Percentiles rank a stretch among this genome's conserved stretches.
Evolutionary conservation across 768 basidiomycete genomes (phyloP).

Genomic region (Suillus decipiens): DNA sequence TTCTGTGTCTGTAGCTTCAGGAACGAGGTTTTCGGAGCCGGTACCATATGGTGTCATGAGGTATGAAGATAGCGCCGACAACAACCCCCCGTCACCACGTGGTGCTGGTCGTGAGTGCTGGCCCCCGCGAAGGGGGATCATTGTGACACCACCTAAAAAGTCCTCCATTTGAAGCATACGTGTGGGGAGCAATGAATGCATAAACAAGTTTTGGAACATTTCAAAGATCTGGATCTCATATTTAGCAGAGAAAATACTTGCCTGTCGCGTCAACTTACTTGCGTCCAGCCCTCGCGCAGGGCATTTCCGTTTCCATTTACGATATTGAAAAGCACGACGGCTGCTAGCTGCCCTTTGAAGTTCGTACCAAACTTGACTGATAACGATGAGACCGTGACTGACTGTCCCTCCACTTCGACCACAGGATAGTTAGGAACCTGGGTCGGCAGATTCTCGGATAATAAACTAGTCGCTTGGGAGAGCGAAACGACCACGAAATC

Average conservation of each 20-base stretch:
- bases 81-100: constrained; percentile 83
- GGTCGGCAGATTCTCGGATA: constrained; percentile 69
- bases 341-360: constrained; percentile 93
- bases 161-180: constrained; percentile 98
- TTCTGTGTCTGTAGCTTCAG: constrained; percentile 88
- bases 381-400: constrained; percentile 86
- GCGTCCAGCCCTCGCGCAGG: constrained; percentile 92
- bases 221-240: constrained; percentile 77
- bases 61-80: constrained; percentile 94
- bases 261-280: constrained; percentile 46
- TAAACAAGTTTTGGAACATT: constrained; percentile 95
- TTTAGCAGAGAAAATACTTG: neutral
- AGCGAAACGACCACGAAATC: constrained; percentile 94
- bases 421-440: constrained; percentile 84
- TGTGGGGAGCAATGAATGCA: constrained; percentile 88
- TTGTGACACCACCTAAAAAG: constrained; percentile 91
- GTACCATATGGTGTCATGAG: constrained; percentile 90
- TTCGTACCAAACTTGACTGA: constrained; percentile 95
- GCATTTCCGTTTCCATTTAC: constrained; percentile 95
- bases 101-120: constrained; percentile 62
- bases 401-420: constrained; percentile 87
- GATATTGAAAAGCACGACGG: constrained; percentile 96
- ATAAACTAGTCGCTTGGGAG: constrained; percentile 86
- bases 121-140: constrained; percentile 85
- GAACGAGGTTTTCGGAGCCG: constrained; percentile 73